A percentile compares a stretch with the other conserved stretches of the same genome.
Conservation (phyloP, 2,329 filamentous ascomycete species). For the Sporothrix protearum region DNA sequence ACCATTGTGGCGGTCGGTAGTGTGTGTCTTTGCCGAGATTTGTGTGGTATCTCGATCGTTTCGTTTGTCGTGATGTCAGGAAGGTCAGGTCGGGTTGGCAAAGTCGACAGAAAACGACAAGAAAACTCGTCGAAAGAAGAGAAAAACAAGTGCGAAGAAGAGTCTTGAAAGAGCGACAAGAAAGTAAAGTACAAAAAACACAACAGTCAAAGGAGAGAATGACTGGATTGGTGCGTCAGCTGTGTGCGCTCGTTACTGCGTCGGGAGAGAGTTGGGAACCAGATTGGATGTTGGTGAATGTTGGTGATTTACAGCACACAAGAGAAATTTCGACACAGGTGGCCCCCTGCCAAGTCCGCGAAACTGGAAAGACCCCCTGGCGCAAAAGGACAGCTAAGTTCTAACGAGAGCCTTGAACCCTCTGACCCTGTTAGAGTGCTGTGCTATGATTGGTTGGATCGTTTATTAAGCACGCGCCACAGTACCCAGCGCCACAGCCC, state of each 20-base stretch:
- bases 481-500: constrained; percentile 10
- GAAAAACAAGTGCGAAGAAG: not conserved
- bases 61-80: not conserved
- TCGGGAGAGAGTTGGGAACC: not conserved
- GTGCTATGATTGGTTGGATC: constrained; percentile 6
- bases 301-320: not conserved
- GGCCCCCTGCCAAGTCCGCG: not conserved
- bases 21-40: not conserved
- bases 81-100: not conserved
- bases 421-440: not conserved
- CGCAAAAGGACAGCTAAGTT: constrained; percentile 24
- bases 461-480: constrained; percentile 11
- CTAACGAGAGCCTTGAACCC: not conserved
- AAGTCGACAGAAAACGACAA: not conserved
- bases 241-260: not conserved
- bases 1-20: constrained; percentile 39
- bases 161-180: not conserved
- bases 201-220: not conserved
- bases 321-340: constrained; percentile 12
- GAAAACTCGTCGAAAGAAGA: no score
- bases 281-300: not conserved
- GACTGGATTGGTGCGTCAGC: not conserved
- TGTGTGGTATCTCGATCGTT: not conserved
- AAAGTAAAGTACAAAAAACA: not conserved
- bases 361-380: constrained; percentile 6